Conservation (phyloP, 148 eudicot genomes). For the Polygonum aviculare region DNA sequence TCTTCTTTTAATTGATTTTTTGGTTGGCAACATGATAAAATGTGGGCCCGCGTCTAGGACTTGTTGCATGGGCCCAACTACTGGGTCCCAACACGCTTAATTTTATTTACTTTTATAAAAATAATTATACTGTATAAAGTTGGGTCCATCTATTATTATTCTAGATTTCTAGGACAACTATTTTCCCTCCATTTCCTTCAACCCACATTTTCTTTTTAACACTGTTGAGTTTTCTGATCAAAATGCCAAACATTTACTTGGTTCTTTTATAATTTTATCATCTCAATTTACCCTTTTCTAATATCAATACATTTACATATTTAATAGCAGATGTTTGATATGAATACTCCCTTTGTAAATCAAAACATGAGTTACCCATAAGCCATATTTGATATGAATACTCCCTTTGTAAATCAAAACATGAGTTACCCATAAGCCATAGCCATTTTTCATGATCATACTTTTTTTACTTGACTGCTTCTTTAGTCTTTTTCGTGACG, state of each 20-base stretch:
- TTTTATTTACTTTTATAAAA: neutral
- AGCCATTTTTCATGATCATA: too few species aligned
- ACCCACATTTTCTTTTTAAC: neutral
- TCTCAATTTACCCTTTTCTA: neutral
- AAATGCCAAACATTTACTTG: neutral
- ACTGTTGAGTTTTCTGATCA: neutral
- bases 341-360: too few species aligned
- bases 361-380: too few species aligned
- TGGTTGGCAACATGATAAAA: conserved; percentile 1
- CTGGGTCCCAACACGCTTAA: conserved; percentile 5
- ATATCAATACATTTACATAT: too few species aligned
- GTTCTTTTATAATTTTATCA: neutral
- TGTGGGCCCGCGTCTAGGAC: conserved; percentile 7
- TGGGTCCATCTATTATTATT: neutral
- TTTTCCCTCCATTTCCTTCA: neutral
- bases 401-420: too few species aligned
- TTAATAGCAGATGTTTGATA: too few species aligned
- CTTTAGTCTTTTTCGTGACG: too few species aligned
- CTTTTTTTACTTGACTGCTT: too few species aligned
- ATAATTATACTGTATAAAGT: too few species aligned
- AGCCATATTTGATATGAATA: too few species aligned
- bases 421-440: too few species aligned
- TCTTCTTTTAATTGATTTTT: neutral
- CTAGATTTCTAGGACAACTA: neutral
- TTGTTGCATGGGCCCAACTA: neutral